Evolutionary conservation across 176 grass and related monocot genomes (phyloP).

Genomic region (Rhynchospora breviuscula): DNA sequence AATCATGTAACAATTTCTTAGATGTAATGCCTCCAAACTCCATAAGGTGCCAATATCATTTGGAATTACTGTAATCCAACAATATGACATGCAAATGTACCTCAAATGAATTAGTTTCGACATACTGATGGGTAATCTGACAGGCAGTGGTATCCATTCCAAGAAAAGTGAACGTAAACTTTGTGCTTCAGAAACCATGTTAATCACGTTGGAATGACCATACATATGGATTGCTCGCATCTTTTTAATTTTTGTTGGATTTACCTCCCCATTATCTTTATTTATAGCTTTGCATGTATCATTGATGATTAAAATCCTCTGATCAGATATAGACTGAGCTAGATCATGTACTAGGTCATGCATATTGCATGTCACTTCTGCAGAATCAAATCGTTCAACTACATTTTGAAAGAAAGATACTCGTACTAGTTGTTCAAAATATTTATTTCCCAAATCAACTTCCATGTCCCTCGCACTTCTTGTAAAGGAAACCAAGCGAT

Average conservation of each 20-base stretch:
- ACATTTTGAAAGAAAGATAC: conserved; percentile 24
- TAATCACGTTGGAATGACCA: neutral
- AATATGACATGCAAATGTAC: neutral
- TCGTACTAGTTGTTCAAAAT: conserved; percentile 21
- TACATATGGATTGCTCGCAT: neutral
- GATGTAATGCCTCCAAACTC: conserved; percentile 1
- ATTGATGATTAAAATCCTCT: neutral
- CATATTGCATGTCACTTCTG: neutral
- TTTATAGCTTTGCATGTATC: neutral
- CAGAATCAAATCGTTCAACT: neutral
- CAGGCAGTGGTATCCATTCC: neutral
- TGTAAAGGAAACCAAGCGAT: neutral
- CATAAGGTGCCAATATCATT: neutral
- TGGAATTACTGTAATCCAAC: neutral
- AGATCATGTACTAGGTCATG: neutral
- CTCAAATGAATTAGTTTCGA: neutral
- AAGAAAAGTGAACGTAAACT: neutral
- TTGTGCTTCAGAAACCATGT: neutral
- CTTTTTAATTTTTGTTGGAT: neutral
- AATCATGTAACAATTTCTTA: neutral
- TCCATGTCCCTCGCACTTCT: neutral
- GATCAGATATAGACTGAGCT: neutral
- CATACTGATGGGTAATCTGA: neutral
- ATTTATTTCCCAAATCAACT: neutral
- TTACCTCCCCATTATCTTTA: neutral